Conservation (phyloP, 2,329 filamentous ascomycete species). For the Fusarium transvaalense region DNA sequence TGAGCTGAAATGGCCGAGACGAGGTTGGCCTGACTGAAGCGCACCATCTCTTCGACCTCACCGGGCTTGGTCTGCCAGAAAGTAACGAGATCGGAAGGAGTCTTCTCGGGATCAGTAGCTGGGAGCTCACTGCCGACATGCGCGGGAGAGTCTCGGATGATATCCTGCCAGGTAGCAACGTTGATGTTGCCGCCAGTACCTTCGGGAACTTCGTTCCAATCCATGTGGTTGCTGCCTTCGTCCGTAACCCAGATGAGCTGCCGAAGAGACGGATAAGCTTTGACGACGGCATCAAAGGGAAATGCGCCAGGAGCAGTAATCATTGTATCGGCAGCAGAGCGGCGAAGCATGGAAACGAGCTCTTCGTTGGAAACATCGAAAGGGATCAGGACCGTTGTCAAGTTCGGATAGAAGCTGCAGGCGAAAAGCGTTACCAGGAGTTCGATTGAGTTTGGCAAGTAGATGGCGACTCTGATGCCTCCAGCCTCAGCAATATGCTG, state of each 20-base stretch:
- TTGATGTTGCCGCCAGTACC: conserved; percentile 80
- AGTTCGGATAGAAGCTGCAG: conserved; percentile 84
- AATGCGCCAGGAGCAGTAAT: conserved; percentile 89
- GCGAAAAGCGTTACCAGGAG: conserved; percentile 86
- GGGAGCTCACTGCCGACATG: conserved; percentile 74
- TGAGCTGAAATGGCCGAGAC: conserved; percentile 86
- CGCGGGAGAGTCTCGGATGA: conserved; percentile 77
- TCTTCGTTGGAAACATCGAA: conserved; percentile 79
- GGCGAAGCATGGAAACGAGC: conserved; percentile 78
- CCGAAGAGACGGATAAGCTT: conserved; percentile 76
- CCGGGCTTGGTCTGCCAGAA: conserved; percentile 72
- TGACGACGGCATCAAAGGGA: conserved; percentile 79
- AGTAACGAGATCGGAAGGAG: conserved; percentile 69
- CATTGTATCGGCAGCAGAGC: conserved; percentile 82
- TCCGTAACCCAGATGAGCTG: conserved; percentile 94
- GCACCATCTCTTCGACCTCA: conserved; percentile 76
- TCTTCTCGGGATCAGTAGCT: conserved; percentile 65
- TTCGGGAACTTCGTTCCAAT: conserved; percentile 91
- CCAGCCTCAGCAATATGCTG: conserved; percentile 78
- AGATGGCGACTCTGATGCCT: conserved; percentile 84
- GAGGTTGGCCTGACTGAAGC: conserved; percentile 87
- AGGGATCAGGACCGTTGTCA: conserved; percentile 86
- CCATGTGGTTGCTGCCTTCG: conserved; percentile 89
- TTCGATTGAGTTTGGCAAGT: conserved; percentile 93
- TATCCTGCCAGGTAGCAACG: conserved; percentile 93